Base-by-base conservation (phyloP, 1,139 yeast species). In the Yamadazyma diddensiae region DNA sequence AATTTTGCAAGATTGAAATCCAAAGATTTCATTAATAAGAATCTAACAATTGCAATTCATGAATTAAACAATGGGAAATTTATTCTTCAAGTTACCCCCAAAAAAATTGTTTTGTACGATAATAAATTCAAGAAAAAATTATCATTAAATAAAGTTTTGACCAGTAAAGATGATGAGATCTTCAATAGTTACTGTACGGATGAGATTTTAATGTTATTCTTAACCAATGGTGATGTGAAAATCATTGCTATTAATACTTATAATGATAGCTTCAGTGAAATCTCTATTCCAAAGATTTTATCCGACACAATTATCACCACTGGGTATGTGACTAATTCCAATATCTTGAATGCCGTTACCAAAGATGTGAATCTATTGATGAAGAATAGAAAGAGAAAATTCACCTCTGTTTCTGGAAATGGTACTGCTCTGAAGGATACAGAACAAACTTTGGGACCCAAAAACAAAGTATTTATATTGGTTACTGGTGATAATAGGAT, bases 401-500 rank as follows among this genome's bases (percentile, higher is more conserved):
- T 49, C 28, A 35, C 47, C 5, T 22, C 39, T 8, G 20, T 29
- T 2, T 13, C 33, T 4, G 21, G 21, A 3, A 26, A 28, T 12
- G 16, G 29, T 7, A 28, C 46, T 3, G 42, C 38, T 25, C 55
- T 52, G 4, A 42, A 30, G 29, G 38, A 37, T 15, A 28, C 31
- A 16, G 47, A 38, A 30, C 42, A 40, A 19, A 48, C 47, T 4
- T 36, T 52, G 21, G 59, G 55, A 0, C 50, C 57, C 3, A 74
- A 73, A 42, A 73, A 70, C 34, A 65, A 76, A 29, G 64, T 78
- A 0, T 81, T 82, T 43, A 65, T 84, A 23, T 70, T 82, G 31
- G 86, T 82, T 3, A 82, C 92, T 1, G 90, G 87, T 42, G 88
- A 82, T 52, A 83, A 83, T 46, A 71, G 87, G 52, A 62, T 83